phyloP scores from a whole-genome alignment of 495 filamentous ascomycete genomes.

The Hyphodiscus hymeniophilus region DNA sequence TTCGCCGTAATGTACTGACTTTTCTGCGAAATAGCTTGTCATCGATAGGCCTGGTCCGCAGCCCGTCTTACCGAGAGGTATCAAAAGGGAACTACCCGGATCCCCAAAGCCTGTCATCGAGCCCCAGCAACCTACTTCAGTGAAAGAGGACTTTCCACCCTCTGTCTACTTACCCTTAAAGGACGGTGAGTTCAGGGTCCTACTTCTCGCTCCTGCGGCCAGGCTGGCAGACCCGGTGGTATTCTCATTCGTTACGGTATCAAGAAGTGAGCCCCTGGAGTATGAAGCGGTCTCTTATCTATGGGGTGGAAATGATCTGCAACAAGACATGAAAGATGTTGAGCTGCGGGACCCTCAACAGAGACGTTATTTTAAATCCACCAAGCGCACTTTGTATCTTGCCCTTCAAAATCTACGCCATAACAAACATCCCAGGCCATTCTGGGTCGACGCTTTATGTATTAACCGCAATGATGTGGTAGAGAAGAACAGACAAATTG shows the following conservation, averaged over 20 bases:
- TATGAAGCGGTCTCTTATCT: slow-evolving; percentile 4
- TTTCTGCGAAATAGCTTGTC: too few relatives aligned
- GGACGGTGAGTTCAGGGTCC: neutral
- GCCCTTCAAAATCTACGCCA: slow-evolving; percentile 1
- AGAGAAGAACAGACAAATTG: slow-evolving; percentile 20
- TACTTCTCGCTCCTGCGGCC: neutral
- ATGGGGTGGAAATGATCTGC: neutral
- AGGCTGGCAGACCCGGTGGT: neutral
- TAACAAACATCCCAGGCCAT: neutral
- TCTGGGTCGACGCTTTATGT: slow-evolving; percentile 23
- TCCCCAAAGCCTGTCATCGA: neutral
- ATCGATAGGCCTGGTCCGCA: too few relatives aligned
- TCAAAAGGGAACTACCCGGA: neutral
- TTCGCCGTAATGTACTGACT: too few relatives aligned
- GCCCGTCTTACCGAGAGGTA: too few relatives aligned
- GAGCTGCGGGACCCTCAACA: neutral
- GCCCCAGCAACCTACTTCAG: neutral
- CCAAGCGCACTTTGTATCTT: neutral
- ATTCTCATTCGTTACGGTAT: neutral
- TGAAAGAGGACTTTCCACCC: neutral
- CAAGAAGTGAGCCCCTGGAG: neutral
- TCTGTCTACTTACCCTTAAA: neutral
- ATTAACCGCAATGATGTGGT: slow-evolving; percentile 17
- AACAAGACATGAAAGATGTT: neutral
- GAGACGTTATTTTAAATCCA: neutral